These are phyloP conservation scores for Besnoitia besnoiti DNA, from an alignment of 169 alveolate species.

Conservation along the genomic window DNA sequence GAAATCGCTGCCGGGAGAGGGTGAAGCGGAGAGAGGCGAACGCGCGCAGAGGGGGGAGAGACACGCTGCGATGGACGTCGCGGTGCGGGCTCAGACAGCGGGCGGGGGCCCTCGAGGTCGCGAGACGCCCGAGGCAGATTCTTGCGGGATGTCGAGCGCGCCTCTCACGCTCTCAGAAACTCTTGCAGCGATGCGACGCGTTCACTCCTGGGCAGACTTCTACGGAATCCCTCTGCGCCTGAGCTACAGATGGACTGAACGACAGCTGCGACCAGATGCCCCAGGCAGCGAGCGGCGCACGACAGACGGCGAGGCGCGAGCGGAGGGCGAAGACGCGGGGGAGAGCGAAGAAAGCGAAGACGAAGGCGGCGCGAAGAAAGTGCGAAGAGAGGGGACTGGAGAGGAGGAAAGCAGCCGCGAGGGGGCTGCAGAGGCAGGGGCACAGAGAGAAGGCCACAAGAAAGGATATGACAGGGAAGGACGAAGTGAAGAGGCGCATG, in stretches of 20 bases:
- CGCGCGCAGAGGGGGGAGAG: neutral
- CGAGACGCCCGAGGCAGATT: neutral
- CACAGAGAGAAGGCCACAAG: neutral
- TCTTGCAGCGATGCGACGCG: neutral
- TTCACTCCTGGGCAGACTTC: neutral
- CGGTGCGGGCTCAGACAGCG: too few relatives aligned
- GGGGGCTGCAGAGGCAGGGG: neutral
- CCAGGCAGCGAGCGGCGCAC: too few relatives aligned
- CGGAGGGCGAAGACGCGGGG: neutral
- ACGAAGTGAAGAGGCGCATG: neutral
- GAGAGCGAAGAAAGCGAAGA: neutral
- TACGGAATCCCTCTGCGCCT: constrained; percentile 16
- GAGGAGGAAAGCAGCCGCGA: neutral
- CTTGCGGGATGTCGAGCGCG: neutral
- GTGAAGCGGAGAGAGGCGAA: neutral
- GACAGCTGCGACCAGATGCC: neutral
- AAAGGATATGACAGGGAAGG: neutral
- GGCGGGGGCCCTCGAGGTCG: too few relatives aligned
- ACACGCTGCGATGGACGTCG: too few relatives aligned
- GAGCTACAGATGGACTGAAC: neutral
- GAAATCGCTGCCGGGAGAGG: too few relatives aligned
- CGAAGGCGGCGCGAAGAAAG: neutral
- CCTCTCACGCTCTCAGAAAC: neutral
- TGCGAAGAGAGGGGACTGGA: neutral
- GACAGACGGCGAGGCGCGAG: neutral